These are phyloP conservation scores for Capsella rubella DNA, from an alignment of 441 rosid genomes.

Conservation along the genomic window DNA sequence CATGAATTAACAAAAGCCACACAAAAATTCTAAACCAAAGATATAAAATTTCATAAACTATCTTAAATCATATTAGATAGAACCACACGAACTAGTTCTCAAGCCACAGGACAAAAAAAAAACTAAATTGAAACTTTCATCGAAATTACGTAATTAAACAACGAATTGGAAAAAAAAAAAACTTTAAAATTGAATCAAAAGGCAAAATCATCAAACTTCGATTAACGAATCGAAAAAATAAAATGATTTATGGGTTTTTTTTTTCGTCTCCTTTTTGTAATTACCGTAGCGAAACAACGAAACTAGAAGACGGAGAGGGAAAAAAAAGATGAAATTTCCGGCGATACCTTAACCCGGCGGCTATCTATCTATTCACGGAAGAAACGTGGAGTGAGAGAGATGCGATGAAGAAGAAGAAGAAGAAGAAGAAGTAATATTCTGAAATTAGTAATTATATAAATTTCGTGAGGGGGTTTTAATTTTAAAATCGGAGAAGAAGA, in stretches of 20 bases:
- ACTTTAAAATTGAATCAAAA: neutral
- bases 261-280: neutral
- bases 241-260: neutral
- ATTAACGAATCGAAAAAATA: slow-evolving; percentile 2
- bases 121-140: neutral
- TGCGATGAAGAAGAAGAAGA: slow-evolving; percentile 21
- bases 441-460: slow-evolving; percentile 6
- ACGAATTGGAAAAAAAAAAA: neutral
- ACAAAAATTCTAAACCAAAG: neutral
- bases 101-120: neutral
- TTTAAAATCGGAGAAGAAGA: slow-evolving; percentile 40
- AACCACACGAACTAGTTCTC: slow-evolving; percentile 21
- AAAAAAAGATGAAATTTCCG: slow-evolving; percentile 6
- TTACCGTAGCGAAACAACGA: slow-evolving; percentile 30
- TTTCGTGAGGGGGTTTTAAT: slow-evolving; percentile 10
- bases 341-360: slow-evolving; percentile 8
- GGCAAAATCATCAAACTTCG: slow-evolving; percentile 3
- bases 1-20: neutral
- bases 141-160: slow-evolving; percentile 9
- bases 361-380: slow-evolving; percentile 6
- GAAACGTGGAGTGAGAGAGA: slow-evolving; percentile 40
- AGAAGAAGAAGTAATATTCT: slow-evolving; percentile 15
- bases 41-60: neutral
- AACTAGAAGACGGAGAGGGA: slow-evolving; percentile 10
- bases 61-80: neutral